These are phyloP conservation scores for Metarhizium brunneum DNA, from an alignment of 2,329 filamentous ascomycete species.

Conservation along the genomic window DNA sequence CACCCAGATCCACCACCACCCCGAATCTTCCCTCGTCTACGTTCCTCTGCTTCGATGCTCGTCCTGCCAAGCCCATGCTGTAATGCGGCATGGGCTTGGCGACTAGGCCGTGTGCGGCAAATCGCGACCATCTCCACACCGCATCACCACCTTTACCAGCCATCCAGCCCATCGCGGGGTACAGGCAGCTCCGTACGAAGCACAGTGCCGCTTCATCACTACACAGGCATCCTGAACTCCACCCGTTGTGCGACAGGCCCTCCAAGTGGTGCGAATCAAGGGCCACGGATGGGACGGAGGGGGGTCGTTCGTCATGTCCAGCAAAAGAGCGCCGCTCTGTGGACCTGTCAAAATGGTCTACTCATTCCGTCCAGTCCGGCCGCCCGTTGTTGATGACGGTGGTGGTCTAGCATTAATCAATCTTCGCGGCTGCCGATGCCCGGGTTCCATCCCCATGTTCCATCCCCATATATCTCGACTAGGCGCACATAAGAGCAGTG, in stretches of 20 bases:
- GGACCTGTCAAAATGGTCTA: constrained; percentile 5
- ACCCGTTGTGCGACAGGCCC: neutral
- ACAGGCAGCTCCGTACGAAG: neutral
- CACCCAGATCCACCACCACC: neutral
- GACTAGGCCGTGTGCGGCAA: constrained; percentile 2
- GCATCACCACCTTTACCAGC: neutral
- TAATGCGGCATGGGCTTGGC: constrained; percentile 1
- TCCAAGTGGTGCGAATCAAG: neutral
- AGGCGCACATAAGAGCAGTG: neutral
- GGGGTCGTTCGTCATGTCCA: neutral
- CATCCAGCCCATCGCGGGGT: neutral
- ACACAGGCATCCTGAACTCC: neutral
- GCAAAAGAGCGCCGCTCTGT: constrained; percentile 7
- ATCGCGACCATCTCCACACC: neutral
- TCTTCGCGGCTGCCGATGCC: neutral
- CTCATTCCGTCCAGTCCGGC: constrained; percentile 1
- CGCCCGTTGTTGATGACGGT: constrained; percentile 5
- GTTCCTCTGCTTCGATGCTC: neutral
- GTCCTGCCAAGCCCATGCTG: neutral
- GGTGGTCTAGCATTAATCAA: constrained; percentile 2
- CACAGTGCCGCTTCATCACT: neutral
- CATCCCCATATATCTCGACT: constrained; percentile 4
- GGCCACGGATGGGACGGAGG: neutral
- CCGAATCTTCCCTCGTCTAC: neutral
- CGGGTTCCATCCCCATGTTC: too few species aligned